These are phyloP conservation scores for Globisporangium paroecandrum DNA, from an alignment of 352 stramenopile genomes.

Conservation along the genomic window DNA sequence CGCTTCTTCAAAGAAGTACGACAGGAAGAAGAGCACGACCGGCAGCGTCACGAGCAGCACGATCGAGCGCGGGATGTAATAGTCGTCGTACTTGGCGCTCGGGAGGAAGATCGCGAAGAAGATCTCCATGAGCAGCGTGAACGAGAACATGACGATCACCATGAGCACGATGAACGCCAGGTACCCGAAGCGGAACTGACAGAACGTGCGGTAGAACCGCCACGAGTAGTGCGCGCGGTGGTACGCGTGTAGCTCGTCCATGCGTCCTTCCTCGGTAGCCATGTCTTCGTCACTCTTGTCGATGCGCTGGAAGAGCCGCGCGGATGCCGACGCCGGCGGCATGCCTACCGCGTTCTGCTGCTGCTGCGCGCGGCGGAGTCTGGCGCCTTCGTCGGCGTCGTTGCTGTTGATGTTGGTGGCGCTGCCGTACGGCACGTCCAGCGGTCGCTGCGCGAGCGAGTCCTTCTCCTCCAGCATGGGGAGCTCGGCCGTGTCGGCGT, in stretches of 20 bases:
- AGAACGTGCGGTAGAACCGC: conserved; percentile 70
- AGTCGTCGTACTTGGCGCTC: conserved; percentile 66
- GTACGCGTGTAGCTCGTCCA: conserved; percentile 57
- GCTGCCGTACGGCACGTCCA: background rate
- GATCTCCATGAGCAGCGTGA: conserved; percentile 82
- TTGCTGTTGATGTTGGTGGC: background rate
- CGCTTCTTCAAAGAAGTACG: conserved; percentile 76
- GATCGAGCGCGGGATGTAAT: conserved; percentile 59
- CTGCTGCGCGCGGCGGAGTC: background rate
- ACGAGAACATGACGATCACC: conserved; percentile 82
- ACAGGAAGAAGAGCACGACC: conserved; percentile 69
- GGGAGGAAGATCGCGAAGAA: conserved; percentile 84
- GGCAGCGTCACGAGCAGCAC: conserved; percentile 55
- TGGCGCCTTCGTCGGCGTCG: background rate
- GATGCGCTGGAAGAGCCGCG: conserved; percentile 18
- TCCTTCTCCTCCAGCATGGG: conserved; percentile 20
- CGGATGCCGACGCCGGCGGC: conserved; percentile 4
- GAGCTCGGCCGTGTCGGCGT: conserved; percentile 10
- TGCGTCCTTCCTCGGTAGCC: conserved; percentile 44
- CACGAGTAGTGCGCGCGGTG: conserved; percentile 38
- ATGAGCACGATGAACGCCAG: conserved; percentile 80
- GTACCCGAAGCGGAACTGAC: conserved; percentile 77
- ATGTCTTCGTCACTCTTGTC: conserved; percentile 37
- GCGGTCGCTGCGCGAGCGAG: conserved; percentile 7
- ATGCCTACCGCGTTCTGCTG: background rate